phyloP scores from a whole-genome alignment of 805 yeast species.

The Wickerhamomyces bisporus region DNA sequence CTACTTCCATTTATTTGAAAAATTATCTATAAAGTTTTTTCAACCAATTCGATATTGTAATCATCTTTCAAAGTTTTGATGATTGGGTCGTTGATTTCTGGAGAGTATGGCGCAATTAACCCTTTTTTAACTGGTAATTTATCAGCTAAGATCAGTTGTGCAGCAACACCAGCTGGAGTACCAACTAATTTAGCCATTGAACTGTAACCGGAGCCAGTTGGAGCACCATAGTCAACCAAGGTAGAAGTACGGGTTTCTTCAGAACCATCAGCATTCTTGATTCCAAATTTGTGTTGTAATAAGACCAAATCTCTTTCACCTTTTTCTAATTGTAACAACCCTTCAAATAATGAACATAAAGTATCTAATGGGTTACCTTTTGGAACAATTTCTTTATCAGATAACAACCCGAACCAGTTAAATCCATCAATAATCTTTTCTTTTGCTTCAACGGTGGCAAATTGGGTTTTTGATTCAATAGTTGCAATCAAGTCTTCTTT shows the following conservation, averaged over 20 bases:
- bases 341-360: constrained; percentile 92
- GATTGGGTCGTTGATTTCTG: constrained; percentile 86
- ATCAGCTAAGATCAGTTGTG: constrained; percentile 67
- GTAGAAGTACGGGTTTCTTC: constrained; percentile 93
- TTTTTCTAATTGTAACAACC: constrained; percentile 91
- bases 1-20: not conserved
- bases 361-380: constrained; percentile 95
- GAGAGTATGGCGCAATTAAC: constrained; percentile 86
- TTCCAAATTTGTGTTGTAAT: constrained; percentile 96
- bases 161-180: constrained; percentile 97
- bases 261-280: constrained; percentile 92
- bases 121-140: constrained; percentile 80
- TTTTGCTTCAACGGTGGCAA: constrained; percentile 78
- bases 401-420: constrained; percentile 91
- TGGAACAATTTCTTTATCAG: constrained; percentile 71
- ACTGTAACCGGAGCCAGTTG: constrained; percentile 78
- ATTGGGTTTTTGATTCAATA: constrained; percentile 71
- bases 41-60: constrained; percentile 81
- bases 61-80: constrained; percentile 88
- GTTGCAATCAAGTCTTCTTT: constrained; percentile 72
- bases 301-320: constrained; percentile 94
- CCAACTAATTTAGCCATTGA: constrained; percentile 99
- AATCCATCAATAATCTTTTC: constrained; percentile 84
- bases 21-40: constrained; percentile 54
- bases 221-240: constrained; percentile 87